Evolutionary conservation across 768 basidiomycete genomes (phyloP).

Genomic region (Lentinula detonsa): DNA sequence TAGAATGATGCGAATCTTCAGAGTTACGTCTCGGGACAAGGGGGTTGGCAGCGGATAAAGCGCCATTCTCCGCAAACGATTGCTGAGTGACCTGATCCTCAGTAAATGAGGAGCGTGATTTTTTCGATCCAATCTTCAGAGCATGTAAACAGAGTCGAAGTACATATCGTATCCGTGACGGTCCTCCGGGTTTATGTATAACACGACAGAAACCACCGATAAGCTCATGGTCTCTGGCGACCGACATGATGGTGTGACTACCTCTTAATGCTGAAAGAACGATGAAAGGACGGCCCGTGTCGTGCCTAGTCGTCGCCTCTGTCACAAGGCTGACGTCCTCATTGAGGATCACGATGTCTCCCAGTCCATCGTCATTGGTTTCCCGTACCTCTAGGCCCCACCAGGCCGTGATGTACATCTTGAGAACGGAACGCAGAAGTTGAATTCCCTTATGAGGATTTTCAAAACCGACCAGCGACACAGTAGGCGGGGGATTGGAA

Average conservation of each 20-base stretch:
- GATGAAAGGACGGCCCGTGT: conserved; percentile 63
- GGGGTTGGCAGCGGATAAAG: conserved; percentile 5
- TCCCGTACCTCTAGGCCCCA: conserved; percentile 60
- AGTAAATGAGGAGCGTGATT: conserved; percentile 11
- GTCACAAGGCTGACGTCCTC: conserved; percentile 61
- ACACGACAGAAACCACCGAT: conserved; percentile 87
- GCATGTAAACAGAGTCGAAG: conserved; percentile 60
- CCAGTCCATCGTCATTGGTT: conserved; percentile 35
- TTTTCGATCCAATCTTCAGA: conserved; percentile 39
- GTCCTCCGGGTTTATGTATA: conserved; percentile 86
- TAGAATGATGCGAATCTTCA: conserved; percentile 28
- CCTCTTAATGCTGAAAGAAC: conserved; percentile 70
- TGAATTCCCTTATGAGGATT: conserved; percentile 55
- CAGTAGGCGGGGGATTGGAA: conserved; percentile 33
- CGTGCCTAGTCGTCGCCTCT: conserved; percentile 49
- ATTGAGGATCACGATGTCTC: conserved; percentile 77
- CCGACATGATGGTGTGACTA: conserved; percentile 52
- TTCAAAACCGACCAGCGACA: conserved; percentile 74
- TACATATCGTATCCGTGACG: conserved; percentile 60
- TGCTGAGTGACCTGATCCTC: conserved; percentile 1
- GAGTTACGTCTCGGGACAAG: conserved; percentile 37
- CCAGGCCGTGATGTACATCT: conserved; percentile 64
- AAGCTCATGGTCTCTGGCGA: conserved; percentile 65
- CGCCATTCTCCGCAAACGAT: background rate
- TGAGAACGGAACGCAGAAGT: conserved; percentile 57